Percentiles rank a stretch among this genome's conserved stretches.
phyloP scores from a whole-genome alignment of 768 basidiomycete species.

The Boletus sensibilis region DNA sequence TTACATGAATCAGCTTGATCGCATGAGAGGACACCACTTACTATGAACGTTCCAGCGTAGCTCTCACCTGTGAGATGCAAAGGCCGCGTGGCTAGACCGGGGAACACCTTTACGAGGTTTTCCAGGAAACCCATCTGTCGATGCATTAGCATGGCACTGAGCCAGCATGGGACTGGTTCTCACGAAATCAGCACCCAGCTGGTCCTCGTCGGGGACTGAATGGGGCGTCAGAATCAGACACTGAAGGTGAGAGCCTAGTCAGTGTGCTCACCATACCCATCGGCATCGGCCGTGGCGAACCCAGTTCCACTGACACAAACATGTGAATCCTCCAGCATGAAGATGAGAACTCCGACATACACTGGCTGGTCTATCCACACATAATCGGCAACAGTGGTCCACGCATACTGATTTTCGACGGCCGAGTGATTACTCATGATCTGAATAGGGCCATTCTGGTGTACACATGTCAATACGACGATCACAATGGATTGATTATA shows the following conservation, averaged over 20 bases:
- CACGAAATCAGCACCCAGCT: too few species aligned
- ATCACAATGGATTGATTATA: too few species aligned
- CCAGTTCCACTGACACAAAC: too few species aligned
- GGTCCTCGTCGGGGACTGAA: too few species aligned
- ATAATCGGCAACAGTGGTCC: conserved; percentile 46
- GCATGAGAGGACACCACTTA: conserved; percentile 37
- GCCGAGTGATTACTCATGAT: conserved; percentile 50
- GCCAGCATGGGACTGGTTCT: neutral
- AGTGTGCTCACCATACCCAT: too few species aligned
- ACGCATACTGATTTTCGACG: conserved; percentile 51
- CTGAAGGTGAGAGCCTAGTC: too few species aligned
- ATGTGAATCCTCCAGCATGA: too few species aligned
- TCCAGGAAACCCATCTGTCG: conserved; percentile 63
- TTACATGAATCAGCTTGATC: neutral
- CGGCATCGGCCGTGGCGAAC: too few species aligned
- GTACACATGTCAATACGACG: neutral
- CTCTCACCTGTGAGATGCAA: conserved; percentile 70
- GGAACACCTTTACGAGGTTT: conserved; percentile 74
- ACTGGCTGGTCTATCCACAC: too few species aligned
- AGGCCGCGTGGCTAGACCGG: conserved; percentile 62
- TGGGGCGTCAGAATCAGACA: too few species aligned
- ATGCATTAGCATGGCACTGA: neutral
- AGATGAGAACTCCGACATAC: too few species aligned
- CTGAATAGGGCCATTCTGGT: conserved; percentile 65
- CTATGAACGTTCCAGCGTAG: conserved; percentile 70